These are phyloP conservation scores for Symmetrospora coprosmae DNA, from an alignment of 768 basidiomycete genomes.

Conservation along the genomic window DNA sequence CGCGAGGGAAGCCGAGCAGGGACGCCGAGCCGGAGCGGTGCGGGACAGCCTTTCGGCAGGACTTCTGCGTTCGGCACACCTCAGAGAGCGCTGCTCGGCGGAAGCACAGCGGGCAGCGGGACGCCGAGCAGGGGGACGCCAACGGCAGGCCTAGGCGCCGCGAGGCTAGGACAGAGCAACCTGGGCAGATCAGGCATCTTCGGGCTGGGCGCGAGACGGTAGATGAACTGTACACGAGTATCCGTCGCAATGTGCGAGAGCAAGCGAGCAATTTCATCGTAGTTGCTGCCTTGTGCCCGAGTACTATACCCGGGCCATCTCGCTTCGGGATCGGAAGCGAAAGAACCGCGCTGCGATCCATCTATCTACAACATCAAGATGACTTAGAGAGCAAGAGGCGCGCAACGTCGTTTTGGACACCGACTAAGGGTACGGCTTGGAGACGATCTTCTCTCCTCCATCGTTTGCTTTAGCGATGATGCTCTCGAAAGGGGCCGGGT, in stretches of 20 bases:
- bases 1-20: neutral
- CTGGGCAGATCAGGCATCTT: neutral
- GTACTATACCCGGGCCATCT: too few relatives aligned
- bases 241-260: too few relatives aligned
- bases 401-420: too few relatives aligned
- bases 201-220: neutral
- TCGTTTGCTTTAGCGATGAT: slow-evolving; percentile 25
- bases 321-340: too few relatives aligned
- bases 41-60: neutral
- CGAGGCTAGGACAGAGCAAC: slow-evolving; percentile 1
- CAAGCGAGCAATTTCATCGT: too few relatives aligned
- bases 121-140: neutral
- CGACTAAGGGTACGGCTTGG: too few relatives aligned
- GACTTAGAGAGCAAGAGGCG: too few relatives aligned
- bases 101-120: neutral
- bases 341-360: too few relatives aligned
- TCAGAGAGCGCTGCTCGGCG: neutral
- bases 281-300: too few relatives aligned
- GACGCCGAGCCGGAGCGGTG: neutral
- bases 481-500: slow-evolving; percentile 8
- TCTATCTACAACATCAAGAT: too few relatives aligned
- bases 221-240: too few relatives aligned
- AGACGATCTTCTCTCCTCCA: slow-evolving; percentile 23
- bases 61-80: neutral
- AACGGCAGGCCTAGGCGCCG: neutral